Base-by-base conservation (phyloP, 129 eudicot species). In the Pulicaria dysenterica region DNA sequence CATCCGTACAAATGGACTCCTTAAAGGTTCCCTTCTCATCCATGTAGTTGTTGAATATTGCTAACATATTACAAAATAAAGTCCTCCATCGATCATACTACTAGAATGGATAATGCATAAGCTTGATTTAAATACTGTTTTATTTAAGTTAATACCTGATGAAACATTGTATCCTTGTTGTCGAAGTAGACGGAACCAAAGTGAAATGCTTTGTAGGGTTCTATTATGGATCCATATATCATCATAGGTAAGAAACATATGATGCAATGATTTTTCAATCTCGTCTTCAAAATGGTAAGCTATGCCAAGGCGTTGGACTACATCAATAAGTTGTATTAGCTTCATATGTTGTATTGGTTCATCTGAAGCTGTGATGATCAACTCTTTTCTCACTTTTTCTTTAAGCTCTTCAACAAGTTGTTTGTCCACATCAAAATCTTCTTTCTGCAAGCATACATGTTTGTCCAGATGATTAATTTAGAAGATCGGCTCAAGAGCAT, bases 261-360 rank as follows among this genome's bases (percentile, higher is more conserved):
- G 58, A 1, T 44, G 59, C 59, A 73, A 38, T 11, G 51, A 14
- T 1, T 72, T 70, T 11, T 81, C 56, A 7, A 83, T 83, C 57
- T 79, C 77, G 4, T 16, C 45, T 1, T 80, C 69, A 51, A 70
- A 83, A 15, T 76, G 82, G 60, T 83, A 83, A 0, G 84, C 73
- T 0, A 83, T 2, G 1, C 88, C 88, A 11, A 83, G 80, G 34
- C 84, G 82, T 54, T 83, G 82, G 8, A 83, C 7, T 0, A 68
- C 56, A 49, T 83, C 82, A 3, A 83, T 76, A 31, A 80, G 6
- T 4, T 50, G 15, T 59, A 83, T 8, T 39, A 42, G 41, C 47
- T 69, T 69, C 48, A 2, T 5, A 50, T 73, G 17, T n/a, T 72
- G 62, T 9, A n/a, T 24, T 45, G 62, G 0, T 8, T 31, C 65